Conservation (phyloP, 441 rosid species). For the Euphorbia corollata region DNA sequence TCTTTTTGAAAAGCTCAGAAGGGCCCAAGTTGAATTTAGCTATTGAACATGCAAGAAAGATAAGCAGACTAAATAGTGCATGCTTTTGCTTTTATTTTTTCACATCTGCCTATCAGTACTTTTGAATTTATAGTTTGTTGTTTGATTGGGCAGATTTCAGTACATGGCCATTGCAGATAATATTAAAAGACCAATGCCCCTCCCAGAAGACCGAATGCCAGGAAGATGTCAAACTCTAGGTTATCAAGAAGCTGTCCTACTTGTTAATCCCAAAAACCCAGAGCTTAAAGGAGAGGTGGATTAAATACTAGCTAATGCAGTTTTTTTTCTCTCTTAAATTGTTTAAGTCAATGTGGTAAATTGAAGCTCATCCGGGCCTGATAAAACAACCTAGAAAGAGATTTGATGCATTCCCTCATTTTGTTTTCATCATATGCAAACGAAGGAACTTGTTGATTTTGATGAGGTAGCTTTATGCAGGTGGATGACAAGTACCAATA, state of each 20-base stretch:
- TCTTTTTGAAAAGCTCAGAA: background rate
- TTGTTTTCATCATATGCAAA: constrained; percentile 11
- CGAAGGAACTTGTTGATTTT: background rate
- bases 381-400: constrained; percentile 8
- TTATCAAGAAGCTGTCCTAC: constrained; percentile 73
- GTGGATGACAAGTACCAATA: constrained; percentile 95
- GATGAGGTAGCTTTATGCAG: constrained; percentile 22
- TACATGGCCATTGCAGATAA: constrained; percentile 83
- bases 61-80: background rate
- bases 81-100: background rate
- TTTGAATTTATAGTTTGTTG: background rate
- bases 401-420: constrained; percentile 9
- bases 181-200: constrained; percentile 72
- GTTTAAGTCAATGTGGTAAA: background rate
- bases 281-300: constrained; percentile 76
- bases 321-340: background rate
- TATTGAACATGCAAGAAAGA: background rate
- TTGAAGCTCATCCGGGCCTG: background rate
- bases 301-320: background rate
- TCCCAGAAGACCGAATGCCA: constrained; percentile 66
- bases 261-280: constrained; percentile 60
- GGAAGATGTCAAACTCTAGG: constrained; percentile 61
- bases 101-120: background rate
- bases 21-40: background rate
- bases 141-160: constrained; percentile 45